Evolutionary conservation across 2,329 filamentous ascomycete species (phyloP), one percentile per base, ranked within the genome.

Genomic region (Fusarium albidum): DNA sequence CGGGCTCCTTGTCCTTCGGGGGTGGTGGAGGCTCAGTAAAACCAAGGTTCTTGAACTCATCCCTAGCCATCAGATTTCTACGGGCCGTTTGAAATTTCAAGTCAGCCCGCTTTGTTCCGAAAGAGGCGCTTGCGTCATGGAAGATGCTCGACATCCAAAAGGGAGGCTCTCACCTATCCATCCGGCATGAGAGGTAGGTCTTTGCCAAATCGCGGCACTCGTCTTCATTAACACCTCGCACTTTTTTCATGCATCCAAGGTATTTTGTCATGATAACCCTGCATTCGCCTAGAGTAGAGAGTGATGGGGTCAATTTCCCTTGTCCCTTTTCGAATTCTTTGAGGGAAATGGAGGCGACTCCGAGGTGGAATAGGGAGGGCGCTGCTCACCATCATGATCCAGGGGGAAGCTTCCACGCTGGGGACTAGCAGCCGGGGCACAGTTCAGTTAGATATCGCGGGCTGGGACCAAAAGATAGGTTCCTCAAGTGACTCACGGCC

Each of bases 61-160:
- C 95, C 64, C 85, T 91, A 8, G 93, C 93, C 95, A 99, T 99
- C 27, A 99, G 79, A 70, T 98, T 97, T 64, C 92, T 92, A 49
- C 32, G 60, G 40, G 9, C 39, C 40, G 44, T 31, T 29, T 39
- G 35, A 29, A 50, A 42, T 31, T 29, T 39, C 33, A 29, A 50
- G 21, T 62, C 43, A 64, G 63, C 51, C 58, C 46, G 57, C 41
- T 48, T 54, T 56, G 21, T 52, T 53, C 52, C 51, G 53, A 39
- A 18, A 31, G 29, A 44, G 46, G 27, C 13, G 28, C 26, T 49
- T 58, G 41, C 49, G 44, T 65, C 51, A 65, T 49, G 52, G 52
- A 38, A 26, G 10, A 28, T 38, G 21, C 43, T 35, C 29, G 21
- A 18, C 38, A 26, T 34, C 25, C 31, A 44, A 17, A 26, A 17